These are phyloP conservation scores for Paracamarosporium sp. DNA, from an alignment of 2,329 filamentous ascomycete genomes.

Conservation along the genomic window DNA sequence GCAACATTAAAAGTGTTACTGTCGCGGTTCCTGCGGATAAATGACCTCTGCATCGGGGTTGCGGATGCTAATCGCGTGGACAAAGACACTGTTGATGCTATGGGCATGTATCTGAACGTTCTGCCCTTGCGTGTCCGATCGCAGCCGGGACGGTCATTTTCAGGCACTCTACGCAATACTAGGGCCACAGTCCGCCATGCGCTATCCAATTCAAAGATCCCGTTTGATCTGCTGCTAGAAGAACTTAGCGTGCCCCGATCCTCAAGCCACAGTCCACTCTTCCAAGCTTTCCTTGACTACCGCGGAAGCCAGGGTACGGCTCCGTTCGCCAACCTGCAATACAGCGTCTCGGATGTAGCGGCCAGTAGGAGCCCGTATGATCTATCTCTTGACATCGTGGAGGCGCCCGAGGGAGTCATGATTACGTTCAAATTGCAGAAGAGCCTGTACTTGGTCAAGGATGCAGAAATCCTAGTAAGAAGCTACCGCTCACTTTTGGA, in stretches of 20 bases:
- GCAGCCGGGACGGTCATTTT: conserved; percentile 21
- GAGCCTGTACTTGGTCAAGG: background rate
- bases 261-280: conserved; percentile 18
- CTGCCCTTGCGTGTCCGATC: conserved; percentile 43
- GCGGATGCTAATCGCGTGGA: conserved; percentile 48
- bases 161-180: conserved; percentile 18
- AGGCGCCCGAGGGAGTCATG: background rate
- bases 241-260: conserved; percentile 26
- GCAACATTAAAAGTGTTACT: conserved; percentile 44
- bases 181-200: background rate
- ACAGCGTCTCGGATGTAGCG: no score
- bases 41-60: conserved; percentile 51
- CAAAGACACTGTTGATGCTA: conserved; percentile 22
- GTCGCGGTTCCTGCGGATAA: background rate
- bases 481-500: no score
- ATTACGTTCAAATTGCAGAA: background rate
- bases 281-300: conserved; percentile 9
- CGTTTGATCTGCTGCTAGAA: conserved; percentile 40
- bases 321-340: background rate
- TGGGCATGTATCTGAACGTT: conserved; percentile 51
- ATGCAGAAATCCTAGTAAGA: background rate
- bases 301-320: background rate
- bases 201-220: background rate
- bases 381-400: background rate
- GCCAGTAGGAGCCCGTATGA: background rate